Base-by-base conservation (phyloP, 352 stramenopile genomes). In the Globisporangium rhizosaccharum region DNA sequence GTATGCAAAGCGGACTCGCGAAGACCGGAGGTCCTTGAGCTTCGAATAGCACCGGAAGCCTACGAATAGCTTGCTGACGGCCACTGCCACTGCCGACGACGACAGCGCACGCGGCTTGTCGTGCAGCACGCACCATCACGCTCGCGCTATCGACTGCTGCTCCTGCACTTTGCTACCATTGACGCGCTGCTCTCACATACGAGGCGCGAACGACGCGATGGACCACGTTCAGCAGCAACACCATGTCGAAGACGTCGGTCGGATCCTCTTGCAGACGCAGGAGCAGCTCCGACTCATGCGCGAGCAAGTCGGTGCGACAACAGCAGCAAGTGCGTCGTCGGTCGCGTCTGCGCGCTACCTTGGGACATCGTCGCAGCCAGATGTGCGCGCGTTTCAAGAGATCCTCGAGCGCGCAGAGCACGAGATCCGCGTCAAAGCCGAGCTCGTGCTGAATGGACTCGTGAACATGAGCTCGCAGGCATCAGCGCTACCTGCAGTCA, bases 221-320 rank as follows among this genome's bases (percentile, higher is more conserved):
- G 85, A 94, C 54, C 71, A 80, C 47, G 49, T 94, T 20, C 70
- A 90, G 57, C 79, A 94, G 56, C 80, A 88, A 48, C 77, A 92
- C 53, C 85, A 94, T 60, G 76, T 88, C 10, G 82, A 94, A 51
- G 85, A 94, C 70, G 81, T 94, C 26, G 85, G 82, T 0, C 76
- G 85, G 51, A 82, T 94, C 51, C 61, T 94, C 18, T 58, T 94
- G 53, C 79, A 94, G 69, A 90, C 84, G 15, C 82, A 94, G 63
- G 79, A 94, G 44, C 79, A 94, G 28, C 67, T 94, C 25, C 79
- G 80, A 17, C 70, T 79, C 36, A 82, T 94, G 57, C 75, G 82
- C 23, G 82, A 91, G 67, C 73, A 90, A 46, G 79, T 94, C 66
- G 72, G 70, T 5, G 64, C 65, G 2, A 63, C 65, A n/a, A 67